Conservation (phyloP, 139 green algal genomes). For the Coccomyxa sp. region DNA sequence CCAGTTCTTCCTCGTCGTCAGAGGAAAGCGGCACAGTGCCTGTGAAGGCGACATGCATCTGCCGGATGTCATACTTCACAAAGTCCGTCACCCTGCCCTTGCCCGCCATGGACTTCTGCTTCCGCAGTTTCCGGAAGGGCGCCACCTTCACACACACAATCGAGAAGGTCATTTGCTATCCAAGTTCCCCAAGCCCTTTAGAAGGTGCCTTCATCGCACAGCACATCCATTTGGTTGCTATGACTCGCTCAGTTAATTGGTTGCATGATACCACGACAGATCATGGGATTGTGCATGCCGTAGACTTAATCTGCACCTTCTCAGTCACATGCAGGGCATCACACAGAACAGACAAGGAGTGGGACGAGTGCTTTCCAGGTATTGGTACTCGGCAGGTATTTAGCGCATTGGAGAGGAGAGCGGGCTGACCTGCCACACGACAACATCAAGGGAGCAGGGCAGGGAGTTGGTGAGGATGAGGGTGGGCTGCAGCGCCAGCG, state of each 20-base stretch:
- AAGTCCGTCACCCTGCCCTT: slow-evolving; percentile 9
- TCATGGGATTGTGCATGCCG: no score
- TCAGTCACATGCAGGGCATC: no score
- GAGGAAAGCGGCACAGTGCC: slow-evolving; percentile 8
- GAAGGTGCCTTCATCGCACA: no score
- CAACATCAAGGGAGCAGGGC: slow-evolving; percentile 60
- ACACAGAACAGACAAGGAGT: no score
- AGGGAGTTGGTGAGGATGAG: slow-evolving; percentile 67
- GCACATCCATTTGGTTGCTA: no score
- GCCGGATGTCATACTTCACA: slow-evolving; percentile 12
- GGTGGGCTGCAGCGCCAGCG: slow-evolving; percentile 63
- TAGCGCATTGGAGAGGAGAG: not conserved
- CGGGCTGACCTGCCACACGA: slow-evolving; percentile 44
- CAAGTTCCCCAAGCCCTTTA: no score
- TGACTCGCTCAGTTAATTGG: no score
- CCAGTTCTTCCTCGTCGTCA: not conserved
- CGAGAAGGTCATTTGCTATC: no score
- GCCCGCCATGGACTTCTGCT: not conserved
- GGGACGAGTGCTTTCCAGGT: no score
- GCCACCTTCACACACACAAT: slow-evolving; percentile 2
- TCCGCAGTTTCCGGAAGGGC: slow-evolving; percentile 18
- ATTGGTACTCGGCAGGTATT: no score
- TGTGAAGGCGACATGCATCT: slow-evolving; percentile 22
- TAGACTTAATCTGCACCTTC: no score
- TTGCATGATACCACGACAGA: no score